Evolutionary conservation across 2,329 filamentous ascomycete species (phyloP), one percentile per base, ranked within the genome.

Genomic region (Chrysoporthe deuterocubensis): DNA sequence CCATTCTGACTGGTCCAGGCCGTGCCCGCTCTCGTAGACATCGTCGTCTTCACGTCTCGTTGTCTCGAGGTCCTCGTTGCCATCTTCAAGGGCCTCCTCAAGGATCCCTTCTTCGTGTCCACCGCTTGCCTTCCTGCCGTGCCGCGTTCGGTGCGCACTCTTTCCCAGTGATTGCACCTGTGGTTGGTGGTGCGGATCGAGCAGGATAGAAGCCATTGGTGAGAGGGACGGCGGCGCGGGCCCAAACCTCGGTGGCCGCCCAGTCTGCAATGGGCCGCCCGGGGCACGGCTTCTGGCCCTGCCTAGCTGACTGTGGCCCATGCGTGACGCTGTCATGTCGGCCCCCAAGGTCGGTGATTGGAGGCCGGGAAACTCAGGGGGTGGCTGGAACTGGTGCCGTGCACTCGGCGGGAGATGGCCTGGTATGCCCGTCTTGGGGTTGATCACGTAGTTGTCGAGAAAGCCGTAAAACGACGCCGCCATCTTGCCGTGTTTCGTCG

Each of bases 401-500:
- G 79, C 78, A 2, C 84, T 84, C 3, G 85, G 85, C 16, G 86
- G 85, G 46, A 89, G 79, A 65, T 88, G 84, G 26, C 88, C 87
- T 7, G 87, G 86, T 26, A 90, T 85, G 1, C 89, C 89, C 7
- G 87, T 88, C 76, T 89, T 90, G 3, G 90, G 89, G 73, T 93
- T 92, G 61, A 90, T 87, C 16, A 90, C 88, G 74, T 99, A 99
- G 73, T 97, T 94, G 75, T 97, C 94, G 68, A 97, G 83, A 77
- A 99, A 99, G 2, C 94, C 94, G 74, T 96, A 94, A 76, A 97
- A 96, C 0, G 95, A 98, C 18, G 94, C 92, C n/a, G 96, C 90
- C 93, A 99, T 97, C 81, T 99, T 99, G 71, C 94, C 93, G 75
- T 99, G 94, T 76, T 97, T 97, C 11, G 94, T 93, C 32, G 93